Percentiles rank a stretch among this genome's conserved stretches.
Evolutionary conservation across 768 basidiomycete species (phyloP).

Genomic region (Nidularia pulvinata): DNA sequence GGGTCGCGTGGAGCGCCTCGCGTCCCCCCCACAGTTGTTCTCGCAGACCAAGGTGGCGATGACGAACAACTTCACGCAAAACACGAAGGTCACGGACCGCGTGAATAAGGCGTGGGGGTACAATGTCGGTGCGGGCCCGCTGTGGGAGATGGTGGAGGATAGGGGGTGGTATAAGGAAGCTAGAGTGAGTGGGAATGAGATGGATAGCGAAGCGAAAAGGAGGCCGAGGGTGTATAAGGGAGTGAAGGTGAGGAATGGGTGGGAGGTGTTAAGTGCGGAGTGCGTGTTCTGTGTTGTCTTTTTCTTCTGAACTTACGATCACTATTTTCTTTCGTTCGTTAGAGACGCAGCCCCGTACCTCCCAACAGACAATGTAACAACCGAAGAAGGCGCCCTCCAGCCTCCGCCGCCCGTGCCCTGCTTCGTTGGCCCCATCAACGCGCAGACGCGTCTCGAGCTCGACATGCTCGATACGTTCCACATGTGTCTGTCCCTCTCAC

Average conservation of each 20-base stretch:
- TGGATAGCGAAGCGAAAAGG: slow-evolving; percentile 44
- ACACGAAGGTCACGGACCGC: slow-evolving; percentile 46
- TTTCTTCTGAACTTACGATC: slow-evolving; percentile 3
- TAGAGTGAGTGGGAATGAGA: slow-evolving; percentile 21
- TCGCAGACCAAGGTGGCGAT: slow-evolving; percentile 30
- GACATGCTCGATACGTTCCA: slow-evolving; percentile 54
- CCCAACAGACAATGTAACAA: slow-evolving; percentile 50
- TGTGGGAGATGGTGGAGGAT: slow-evolving; percentile 83
- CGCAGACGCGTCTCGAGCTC: slow-evolving; percentile 48
- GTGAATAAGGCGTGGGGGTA: slow-evolving; percentile 72
- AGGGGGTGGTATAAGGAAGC: slow-evolving; percentile 78
- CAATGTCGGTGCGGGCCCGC: slow-evolving; percentile 73
- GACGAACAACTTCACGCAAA: slow-evolving; percentile 59
- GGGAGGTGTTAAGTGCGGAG: slow-evolving; percentile 44
- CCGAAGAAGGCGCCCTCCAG: slow-evolving; percentile 46
- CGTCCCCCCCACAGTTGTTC: slow-evolving; percentile 49
- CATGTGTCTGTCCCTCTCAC: slow-evolving; percentile 47
- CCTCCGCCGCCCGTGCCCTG: slow-evolving; percentile 60
- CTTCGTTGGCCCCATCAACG: slow-evolving; percentile 62
- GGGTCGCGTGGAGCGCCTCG: slow-evolving; percentile 63
- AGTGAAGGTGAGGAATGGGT: slow-evolving; percentile 40
- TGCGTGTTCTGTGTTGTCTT: slow-evolving; percentile 29
- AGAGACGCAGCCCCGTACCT: slow-evolving; percentile 63
- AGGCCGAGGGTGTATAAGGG: slow-evolving; percentile 59
- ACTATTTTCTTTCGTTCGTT: slow-evolving; percentile 4